Evolutionary conservation across 331 rosid genomes (phyloP).

Genomic region (Quercus phellos): DNA sequence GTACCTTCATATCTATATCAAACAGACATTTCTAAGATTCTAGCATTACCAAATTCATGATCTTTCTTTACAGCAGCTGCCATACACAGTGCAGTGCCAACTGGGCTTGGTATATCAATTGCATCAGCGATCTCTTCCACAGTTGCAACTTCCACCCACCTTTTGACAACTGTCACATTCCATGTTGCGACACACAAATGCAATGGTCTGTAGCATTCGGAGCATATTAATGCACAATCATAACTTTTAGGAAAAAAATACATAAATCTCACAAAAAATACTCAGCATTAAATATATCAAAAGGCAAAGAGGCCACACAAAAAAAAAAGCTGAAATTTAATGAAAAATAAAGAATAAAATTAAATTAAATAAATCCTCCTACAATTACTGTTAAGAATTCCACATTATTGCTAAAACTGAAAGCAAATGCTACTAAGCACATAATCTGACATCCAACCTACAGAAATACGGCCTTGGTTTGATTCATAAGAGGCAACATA

Average conservation of each 20-base stretch:
- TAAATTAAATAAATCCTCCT: neutral
- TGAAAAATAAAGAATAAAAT: too few species aligned
- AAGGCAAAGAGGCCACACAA: neutral
- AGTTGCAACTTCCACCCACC: constrained; percentile 90
- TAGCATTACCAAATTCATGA: constrained; percentile 76
- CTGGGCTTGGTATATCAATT: constrained; percentile 69
- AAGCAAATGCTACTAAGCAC: neutral
- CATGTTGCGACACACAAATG: constrained; percentile 92
- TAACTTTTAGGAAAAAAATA: neutral
- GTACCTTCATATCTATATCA: neutral
- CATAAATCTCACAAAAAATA: neutral
- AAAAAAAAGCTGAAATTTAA: neutral
- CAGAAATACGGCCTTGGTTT: neutral
- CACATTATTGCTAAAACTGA: neutral
- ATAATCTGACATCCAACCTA: neutral
- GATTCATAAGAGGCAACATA: neutral
- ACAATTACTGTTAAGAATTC: neutral
- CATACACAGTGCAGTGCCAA: constrained; percentile 95
- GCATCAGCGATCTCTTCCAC: constrained; percentile 74
- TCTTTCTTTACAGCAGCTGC: constrained; percentile 95
- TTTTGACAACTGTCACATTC: constrained; percentile 90
- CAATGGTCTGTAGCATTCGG: constrained; percentile 67
- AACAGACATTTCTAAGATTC: constrained; percentile 14
- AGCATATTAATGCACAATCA: constrained; percentile 22
- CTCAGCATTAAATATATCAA: neutral